Base-by-base conservation (phyloP, 2,329 filamentous ascomycete species). In the Trichoderma aggressivum region DNA sequence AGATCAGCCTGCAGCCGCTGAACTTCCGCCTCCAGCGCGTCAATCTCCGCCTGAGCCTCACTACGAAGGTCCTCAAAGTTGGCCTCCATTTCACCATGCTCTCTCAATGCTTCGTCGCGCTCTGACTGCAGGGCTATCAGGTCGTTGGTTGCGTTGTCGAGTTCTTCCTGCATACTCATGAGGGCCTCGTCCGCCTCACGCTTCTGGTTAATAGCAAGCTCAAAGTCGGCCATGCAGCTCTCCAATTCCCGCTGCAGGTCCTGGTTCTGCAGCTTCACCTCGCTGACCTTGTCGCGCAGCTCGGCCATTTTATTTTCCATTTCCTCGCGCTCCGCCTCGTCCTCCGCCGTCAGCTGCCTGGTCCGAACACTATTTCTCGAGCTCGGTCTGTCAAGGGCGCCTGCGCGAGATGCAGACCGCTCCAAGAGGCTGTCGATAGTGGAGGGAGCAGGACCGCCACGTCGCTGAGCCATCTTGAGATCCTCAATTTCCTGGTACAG, bases 401-500 rank as follows among this genome's bases (percentile, higher is more conserved):
- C 88, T 11, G 94, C 91, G 55, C 95, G 90, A 4, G 95, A 98
- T 14, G 94, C 94, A 0, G 95, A 98, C n/a, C 96, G 90, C 72
- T 98, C 96, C 36, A 98, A 88, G 56, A 98, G 92, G 79, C 94
- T 97, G 78, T 98, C 96, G 7, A 95, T 90, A 1, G 94, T 89
- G 0, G 88, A 89, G 0, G 87, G 86, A 1, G 87, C 86, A 5
- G 84, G 77, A 75, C 87, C 92, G 34, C 89, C 89, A 73, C 93
- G 90, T 69, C 94, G 90, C 74, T 94, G 91, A 2, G 92, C 90
- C 76, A 98, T 89, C 82, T 98, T 99, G 73, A 99, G 86, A 73
- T 98, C 94, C 81, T 99, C 96, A 73, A 98, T 98, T 79, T 99
- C 95, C 78, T 97, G 94, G 80, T 98, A 97, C 10, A 99, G 86